Evolutionary conservation across 208 protist genomes (phyloP).

Genomic region (Acanthamoeba royreba): DNA sequence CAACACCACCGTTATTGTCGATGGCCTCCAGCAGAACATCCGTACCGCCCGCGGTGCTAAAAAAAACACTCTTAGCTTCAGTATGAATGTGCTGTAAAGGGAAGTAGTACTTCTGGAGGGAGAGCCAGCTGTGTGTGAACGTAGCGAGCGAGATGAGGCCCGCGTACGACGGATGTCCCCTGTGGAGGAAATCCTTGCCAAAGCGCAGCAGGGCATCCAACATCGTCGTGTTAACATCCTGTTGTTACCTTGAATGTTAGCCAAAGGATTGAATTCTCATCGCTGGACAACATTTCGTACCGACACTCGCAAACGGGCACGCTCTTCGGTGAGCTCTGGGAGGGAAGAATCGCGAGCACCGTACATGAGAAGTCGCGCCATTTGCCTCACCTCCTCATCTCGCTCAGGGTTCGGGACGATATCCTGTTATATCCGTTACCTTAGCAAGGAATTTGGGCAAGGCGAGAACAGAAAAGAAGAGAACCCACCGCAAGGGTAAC

Average conservation of each 20-base stretch:
- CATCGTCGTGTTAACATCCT: not conserved
- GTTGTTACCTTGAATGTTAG: too few relatives aligned
- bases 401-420: too few relatives aligned
- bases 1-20: not conserved
- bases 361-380: too few relatives aligned
- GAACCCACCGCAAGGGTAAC: too few relatives aligned
- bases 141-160: not conserved
- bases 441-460: too few relatives aligned
- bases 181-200: not conserved
- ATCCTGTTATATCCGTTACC: too few relatives aligned
- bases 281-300: too few relatives aligned
- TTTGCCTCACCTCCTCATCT: too few relatives aligned
- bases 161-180: not conserved
- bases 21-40: not conserved
- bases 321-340: too few relatives aligned
- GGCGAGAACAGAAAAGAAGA: too few relatives aligned
- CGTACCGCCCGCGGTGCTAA: not conserved
- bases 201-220: not conserved
- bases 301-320: too few relatives aligned
- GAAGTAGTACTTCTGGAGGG: not conserved
- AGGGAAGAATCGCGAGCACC: too few relatives aligned
- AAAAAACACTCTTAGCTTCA: not conserved
- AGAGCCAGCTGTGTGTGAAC: not conserved
- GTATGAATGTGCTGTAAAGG: not conserved
- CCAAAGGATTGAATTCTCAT: not conserved